These are phyloP conservation scores for Quercus gilva DNA, from an alignment of 306 rosid genomes.

Conservation along the genomic window DNA sequence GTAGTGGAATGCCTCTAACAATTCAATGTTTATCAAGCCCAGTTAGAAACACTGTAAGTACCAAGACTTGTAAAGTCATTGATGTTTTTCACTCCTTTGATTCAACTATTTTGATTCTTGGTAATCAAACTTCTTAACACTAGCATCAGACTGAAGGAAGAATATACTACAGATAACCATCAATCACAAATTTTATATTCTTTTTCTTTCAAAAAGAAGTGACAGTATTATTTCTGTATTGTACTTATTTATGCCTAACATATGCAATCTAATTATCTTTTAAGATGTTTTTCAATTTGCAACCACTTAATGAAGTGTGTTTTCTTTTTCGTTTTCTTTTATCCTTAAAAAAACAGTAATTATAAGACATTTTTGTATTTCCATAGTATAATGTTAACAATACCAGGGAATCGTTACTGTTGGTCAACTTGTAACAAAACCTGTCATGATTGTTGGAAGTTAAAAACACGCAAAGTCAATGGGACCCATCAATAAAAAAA, in stretches of 20 bases:
- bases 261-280: neutral
- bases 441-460: too few relatives aligned
- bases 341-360: too few relatives aligned
- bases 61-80: slow-evolving; percentile 13
- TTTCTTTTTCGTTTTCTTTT: too few relatives aligned
- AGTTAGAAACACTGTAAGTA: slow-evolving; percentile 80
- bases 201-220: neutral
- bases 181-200: neutral
- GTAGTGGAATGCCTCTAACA: slow-evolving; percentile 68
- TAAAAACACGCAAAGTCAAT: too few relatives aligned
- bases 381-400: too few relatives aligned
- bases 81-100: neutral
- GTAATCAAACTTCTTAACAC: neutral
- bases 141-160: neutral
- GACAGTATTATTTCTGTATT: neutral
- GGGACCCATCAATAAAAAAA: too few relatives aligned
- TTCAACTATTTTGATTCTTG: slow-evolving; percentile 6
- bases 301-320: neutral
- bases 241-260: neutral
- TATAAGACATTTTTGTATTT: too few relatives aligned
- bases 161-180: neutral
- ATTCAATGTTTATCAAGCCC: slow-evolving; percentile 89
- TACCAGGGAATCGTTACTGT: neutral
- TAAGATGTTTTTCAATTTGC: neutral
- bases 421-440: too few relatives aligned